These are phyloP conservation scores for Claviceps africana DNA, from an alignment of 2,329 filamentous ascomycete species.

Conservation along the genomic window DNA sequence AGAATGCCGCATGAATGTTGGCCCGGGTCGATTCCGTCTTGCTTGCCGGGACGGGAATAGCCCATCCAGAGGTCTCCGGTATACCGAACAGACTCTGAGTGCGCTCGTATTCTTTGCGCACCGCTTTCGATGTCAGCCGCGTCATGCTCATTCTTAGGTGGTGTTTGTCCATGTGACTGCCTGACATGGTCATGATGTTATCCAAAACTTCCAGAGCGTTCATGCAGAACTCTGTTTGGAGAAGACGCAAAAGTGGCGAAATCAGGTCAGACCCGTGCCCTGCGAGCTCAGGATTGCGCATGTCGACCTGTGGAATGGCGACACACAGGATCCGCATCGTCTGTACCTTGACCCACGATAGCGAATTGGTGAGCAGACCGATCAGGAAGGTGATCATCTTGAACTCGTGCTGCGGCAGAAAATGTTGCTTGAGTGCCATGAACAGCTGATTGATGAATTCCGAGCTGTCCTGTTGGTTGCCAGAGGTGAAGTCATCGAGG, in stretches of 20 bases:
- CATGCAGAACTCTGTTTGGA: constrained; percentile 89
- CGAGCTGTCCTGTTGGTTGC: constrained; percentile 50
- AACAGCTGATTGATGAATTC: constrained; percentile 69
- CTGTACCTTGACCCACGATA: constrained; percentile 81
- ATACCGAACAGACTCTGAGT: constrained; percentile 94
- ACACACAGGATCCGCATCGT: constrained; percentile 81
- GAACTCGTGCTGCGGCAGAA: constrained; percentile 72
- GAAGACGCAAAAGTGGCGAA: constrained; percentile 72
- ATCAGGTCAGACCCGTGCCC: constrained; percentile 89
- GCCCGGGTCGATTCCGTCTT: constrained; percentile 75
- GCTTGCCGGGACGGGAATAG: constrained; percentile 80
- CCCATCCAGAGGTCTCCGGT: constrained; percentile 90
- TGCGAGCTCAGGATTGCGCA: constrained; percentile 80
- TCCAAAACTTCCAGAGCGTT: constrained; percentile 85
- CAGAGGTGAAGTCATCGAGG: constrained; percentile 55
- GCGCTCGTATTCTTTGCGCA: constrained; percentile 87
- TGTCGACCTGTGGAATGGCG: constrained; percentile 79
- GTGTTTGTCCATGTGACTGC: constrained; percentile 83
- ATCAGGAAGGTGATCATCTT: constrained; percentile 79
- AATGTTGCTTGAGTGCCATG: constrained; percentile 59
- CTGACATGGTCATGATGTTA: constrained; percentile 87
- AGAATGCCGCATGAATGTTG: constrained; percentile 93
- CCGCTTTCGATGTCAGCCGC: constrained; percentile 66
- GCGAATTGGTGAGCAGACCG: constrained; percentile 77
- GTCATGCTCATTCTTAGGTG: constrained; percentile 98